Conservation (phyloP, 768 basidiomycete species). For the Lepiota subincarnata region DNA sequence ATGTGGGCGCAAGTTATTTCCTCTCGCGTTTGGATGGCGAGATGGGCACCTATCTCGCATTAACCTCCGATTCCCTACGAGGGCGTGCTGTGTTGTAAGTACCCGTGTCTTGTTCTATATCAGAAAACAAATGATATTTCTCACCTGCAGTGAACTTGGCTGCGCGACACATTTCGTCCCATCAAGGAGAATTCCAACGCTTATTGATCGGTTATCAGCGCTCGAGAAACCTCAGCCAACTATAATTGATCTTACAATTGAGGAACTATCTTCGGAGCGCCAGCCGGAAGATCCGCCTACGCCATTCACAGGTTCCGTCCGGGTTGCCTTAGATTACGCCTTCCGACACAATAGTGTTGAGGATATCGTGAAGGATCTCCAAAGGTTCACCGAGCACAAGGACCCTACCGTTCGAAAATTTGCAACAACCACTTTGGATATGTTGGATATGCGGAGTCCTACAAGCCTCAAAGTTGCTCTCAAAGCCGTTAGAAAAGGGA, state of each 20-base stretch:
- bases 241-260: conserved; percentile 52
- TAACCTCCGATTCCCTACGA: conserved; percentile 68
- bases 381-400: conserved; percentile 33
- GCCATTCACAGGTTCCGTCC: conserved; percentile 54
- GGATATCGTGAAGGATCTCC: conserved; percentile 59
- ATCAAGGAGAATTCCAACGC: conserved; percentile 64
- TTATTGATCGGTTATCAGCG: conserved; percentile 64
- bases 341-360: conserved; percentile 74
- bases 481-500: conserved; percentile 71
- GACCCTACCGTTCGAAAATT: conserved; percentile 55
- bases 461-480: conserved; percentile 92
- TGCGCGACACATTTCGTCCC: conserved; percentile 93
- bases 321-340: conserved; percentile 76
- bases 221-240: conserved; percentile 41
- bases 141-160: conserved; percentile 68
- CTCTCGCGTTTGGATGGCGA: conserved; percentile 87
- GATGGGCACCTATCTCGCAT: conserved; percentile 88
- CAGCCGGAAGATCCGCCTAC: conserved; percentile 50
- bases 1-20: conserved; percentile 91
- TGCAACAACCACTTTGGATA: conserved; percentile 67
- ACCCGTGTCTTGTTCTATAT: conserved; percentile 4
- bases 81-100: conserved; percentile 88
- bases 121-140: conserved; percentile 7
- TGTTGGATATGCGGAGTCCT: conserved; percentile 72
- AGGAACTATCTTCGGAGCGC: conserved; percentile 70